A percentile compares a stretch with the other conserved stretches of the same genome.
These are phyloP conservation scores for Aureobasidium uvarum DNA, from an alignment of 2,329 filamentous ascomycete genomes.

Conservation along the genomic window DNA sequence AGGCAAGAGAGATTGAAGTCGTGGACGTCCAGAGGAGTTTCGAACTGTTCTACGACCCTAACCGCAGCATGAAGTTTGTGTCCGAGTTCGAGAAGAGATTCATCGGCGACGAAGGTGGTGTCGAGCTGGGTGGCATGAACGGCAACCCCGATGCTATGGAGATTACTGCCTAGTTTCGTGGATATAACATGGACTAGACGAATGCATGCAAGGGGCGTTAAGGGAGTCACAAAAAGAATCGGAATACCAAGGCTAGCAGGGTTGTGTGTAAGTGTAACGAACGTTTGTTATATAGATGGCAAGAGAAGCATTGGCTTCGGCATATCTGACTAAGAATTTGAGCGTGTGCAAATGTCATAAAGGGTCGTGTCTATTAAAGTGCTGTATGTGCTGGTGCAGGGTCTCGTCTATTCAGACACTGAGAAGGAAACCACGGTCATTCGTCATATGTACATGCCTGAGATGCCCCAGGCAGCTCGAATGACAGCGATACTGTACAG, in stretches of 20 bases:
- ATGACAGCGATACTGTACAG: constrained; percentile 17
- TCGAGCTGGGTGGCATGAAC: constrained; percentile 61
- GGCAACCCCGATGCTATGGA: constrained; percentile 65
- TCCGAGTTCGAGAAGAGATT: constrained; percentile 86
- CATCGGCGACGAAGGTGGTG: constrained; percentile 80
- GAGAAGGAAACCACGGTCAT: constrained; percentile 4
- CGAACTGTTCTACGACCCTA: constrained; percentile 87
- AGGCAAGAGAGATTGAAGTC: constrained; percentile 76
- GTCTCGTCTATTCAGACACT: background rate
- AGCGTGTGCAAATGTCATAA: constrained; percentile 5
- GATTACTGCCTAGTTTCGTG: constrained; percentile 49
- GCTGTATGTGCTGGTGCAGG: constrained; percentile 3
- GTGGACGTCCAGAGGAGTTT: constrained; percentile 93
- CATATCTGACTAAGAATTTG: background rate
- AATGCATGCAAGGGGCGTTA: constrained; percentile 16
- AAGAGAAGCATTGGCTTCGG: background rate
- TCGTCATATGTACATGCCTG: constrained; percentile 17
- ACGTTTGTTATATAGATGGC: constrained; percentile 1
- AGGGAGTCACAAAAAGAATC: constrained; percentile 27
- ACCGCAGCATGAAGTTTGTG: constrained; percentile 86
- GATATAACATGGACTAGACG: background rate
- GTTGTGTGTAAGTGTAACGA: background rate
- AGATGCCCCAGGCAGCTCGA: constrained; percentile 5
- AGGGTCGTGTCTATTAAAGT: constrained; percentile 22
- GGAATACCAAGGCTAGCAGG: constrained; percentile 26